Conservation (phyloP, 2,329 filamentous ascomycete genomes). For the Aureobasidium namibiae region DNA sequence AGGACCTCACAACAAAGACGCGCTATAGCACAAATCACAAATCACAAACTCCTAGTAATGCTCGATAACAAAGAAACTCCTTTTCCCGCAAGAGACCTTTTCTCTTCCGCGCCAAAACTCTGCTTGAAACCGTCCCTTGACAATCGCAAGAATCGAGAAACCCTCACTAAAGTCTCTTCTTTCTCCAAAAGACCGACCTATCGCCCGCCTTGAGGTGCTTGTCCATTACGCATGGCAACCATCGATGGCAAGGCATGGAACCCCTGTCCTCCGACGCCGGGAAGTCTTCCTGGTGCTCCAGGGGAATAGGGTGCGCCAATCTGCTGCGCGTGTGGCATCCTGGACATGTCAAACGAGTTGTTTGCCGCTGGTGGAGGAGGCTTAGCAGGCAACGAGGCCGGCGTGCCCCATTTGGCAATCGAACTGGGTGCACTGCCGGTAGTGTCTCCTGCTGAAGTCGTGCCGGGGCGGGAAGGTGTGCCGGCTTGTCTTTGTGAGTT, state of each 20-base stretch:
- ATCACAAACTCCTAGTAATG: not conserved
- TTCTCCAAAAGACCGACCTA: not conserved
- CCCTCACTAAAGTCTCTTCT: not conserved
- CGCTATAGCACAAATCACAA: not conserved
- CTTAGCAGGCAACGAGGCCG: conserved; percentile 47
- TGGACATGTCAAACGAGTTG: conserved; percentile 17
- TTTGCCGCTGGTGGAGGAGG: conserved; percentile 39
- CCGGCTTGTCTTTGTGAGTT: not conserved
- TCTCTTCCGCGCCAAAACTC: not conserved
- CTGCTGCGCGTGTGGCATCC: conserved; percentile 9
- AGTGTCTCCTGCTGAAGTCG: not conserved
- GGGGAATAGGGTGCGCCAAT: not conserved
- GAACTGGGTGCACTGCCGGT: conserved; percentile 27
- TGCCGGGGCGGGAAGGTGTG: not conserved
- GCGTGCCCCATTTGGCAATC: conserved; percentile 50
- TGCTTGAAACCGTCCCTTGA: not conserved
- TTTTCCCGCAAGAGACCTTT: not conserved
- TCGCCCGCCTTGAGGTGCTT: not conserved
- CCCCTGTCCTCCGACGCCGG: not conserved
- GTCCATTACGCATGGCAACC: conserved; percentile 1
- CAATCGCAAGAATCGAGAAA: not conserved
- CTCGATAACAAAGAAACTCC: not conserved
- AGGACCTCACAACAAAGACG: not conserved
- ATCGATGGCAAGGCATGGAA: conserved; percentile 4
- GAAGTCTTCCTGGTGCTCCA: not conserved